phyloP scores from a whole-genome alignment of 495 filamentous ascomycete species.

The Penicillium longicatenatum region DNA sequence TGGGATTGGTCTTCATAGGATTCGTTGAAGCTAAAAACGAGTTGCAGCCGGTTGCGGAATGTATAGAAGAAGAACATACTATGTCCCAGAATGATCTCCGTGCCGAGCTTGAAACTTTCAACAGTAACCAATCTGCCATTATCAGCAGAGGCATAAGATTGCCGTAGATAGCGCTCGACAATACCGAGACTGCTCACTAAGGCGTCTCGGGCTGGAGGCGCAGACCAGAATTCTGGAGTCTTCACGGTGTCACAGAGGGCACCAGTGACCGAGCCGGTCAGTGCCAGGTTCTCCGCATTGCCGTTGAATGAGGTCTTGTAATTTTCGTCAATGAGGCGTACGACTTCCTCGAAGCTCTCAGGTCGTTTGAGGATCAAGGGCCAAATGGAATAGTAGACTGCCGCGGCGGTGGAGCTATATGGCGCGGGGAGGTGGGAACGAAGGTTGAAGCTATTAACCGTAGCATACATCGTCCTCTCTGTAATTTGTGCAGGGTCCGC shows the following conservation, averaged over 20 bases:
- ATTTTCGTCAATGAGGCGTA: neutral
- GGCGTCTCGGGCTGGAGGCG: neutral
- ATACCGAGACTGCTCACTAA: neutral
- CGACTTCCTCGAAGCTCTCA: neutral
- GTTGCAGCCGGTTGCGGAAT: neutral
- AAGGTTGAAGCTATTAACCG: neutral
- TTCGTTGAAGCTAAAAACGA: conserved; percentile 1
- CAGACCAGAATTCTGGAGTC: neutral
- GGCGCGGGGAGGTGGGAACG: neutral
- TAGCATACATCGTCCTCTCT: neutral
- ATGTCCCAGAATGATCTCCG: neutral
- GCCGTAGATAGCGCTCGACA: neutral
- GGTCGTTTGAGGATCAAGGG: neutral
- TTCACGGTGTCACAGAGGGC: neutral
- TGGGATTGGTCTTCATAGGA: neutral
- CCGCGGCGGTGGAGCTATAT: neutral
- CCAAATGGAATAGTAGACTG: neutral
- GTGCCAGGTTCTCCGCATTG: neutral
- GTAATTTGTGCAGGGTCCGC: neutral
- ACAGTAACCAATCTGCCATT: neutral
- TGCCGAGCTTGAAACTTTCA: neutral
- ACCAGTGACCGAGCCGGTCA: neutral
- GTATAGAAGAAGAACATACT: neutral
- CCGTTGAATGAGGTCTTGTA: neutral
- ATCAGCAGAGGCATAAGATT: neutral